phyloP scores from a whole-genome alignment of 2,329 filamentous ascomycete genomes.

The Tolypocladium ophioglossoides region DNA sequence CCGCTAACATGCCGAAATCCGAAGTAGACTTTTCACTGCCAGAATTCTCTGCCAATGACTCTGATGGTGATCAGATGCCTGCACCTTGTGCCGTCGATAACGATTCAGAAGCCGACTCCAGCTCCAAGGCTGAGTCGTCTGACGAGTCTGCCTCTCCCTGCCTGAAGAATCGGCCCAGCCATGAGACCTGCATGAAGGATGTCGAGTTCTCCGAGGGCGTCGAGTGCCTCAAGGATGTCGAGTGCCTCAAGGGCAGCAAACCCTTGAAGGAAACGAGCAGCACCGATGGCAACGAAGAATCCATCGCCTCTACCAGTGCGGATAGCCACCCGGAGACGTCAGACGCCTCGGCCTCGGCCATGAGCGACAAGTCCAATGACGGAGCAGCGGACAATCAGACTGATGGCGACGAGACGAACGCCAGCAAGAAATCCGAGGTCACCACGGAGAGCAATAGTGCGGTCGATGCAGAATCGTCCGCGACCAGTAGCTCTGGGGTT shows the following conservation, averaged over 20 bases:
- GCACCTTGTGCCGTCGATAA: neutral
- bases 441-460: neutral
- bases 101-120: neutral
- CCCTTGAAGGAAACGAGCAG: neutral
- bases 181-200: neutral
- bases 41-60: neutral
- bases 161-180: neutral
- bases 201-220: neutral
- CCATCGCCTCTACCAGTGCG: neutral
- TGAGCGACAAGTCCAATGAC: neutral
- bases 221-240: neutral
- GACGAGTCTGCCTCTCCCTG: neutral
- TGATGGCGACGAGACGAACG: neutral
- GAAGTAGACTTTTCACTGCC: neutral
- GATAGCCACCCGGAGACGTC: neutral
- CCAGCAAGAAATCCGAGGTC: neutral
- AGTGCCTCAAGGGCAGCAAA: neutral
- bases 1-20: neutral
- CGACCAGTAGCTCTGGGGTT: neutral
- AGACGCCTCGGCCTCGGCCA: neutral
- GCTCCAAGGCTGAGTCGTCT: neutral
- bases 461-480: neutral
- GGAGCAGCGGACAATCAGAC: neutral
- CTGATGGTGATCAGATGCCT: neutral
- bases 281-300: neutral